Conservation (phyloP, 768 basidiomycete species). For the Nidularia sp. region DNA sequence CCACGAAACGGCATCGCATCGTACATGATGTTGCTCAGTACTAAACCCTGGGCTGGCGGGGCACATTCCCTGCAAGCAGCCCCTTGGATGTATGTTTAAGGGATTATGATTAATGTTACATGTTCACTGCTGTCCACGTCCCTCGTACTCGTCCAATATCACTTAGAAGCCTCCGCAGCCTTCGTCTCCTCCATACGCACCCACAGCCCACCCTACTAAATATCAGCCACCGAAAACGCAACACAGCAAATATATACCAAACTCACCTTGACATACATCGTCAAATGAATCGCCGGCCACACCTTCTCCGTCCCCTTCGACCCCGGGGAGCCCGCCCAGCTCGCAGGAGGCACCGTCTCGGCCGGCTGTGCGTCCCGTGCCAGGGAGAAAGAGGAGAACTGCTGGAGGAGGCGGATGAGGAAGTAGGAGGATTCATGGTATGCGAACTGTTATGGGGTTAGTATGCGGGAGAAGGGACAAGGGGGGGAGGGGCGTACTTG, state of each 20-base stretch:
- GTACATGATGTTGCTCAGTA: too few relatives aligned
- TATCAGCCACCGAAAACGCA: background rate
- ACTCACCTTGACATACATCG: conserved; percentile 11
- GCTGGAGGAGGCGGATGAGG: conserved; percentile 48
- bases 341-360: conserved; percentile 32
- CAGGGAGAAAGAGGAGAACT: conserved; percentile 38
- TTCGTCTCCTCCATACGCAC: background rate
- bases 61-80: too few relatives aligned
- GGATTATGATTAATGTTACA: background rate
- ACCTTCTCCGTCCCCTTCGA: conserved; percentile 36
- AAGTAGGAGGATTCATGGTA: conserved; percentile 58
- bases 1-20: too few relatives aligned
- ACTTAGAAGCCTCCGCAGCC: too few relatives aligned
- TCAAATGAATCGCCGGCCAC: conserved; percentile 22
- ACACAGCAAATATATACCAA: background rate
- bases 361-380: conserved; percentile 37
- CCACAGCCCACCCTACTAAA: background rate
- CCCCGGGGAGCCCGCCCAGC: conserved; percentile 30
- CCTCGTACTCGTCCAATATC: too few relatives aligned
- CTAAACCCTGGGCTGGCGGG: too few relatives aligned
- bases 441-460: conserved; percentile 25
- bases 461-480: background rate
- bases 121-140: conserved; percentile 3
- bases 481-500: conserved; percentile 20
- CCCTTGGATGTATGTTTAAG: background rate